Evolutionary conservation across 1,139 yeast genomes (phyloP).

Genomic region (Trichomonascaceae sp.): DNA sequence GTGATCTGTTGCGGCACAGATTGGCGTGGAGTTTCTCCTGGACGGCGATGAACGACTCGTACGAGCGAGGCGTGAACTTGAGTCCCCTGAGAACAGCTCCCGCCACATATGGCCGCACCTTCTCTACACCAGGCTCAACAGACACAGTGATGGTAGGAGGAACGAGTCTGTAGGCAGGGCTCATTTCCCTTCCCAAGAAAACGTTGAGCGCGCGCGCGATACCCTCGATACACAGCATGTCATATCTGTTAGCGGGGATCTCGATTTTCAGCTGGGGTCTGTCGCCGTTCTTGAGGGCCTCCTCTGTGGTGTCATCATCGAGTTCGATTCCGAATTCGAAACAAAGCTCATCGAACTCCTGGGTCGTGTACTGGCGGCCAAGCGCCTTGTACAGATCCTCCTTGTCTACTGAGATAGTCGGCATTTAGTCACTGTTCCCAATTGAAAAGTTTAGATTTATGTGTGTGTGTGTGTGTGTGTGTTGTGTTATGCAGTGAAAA

Average conservation of each 20-base stretch:
- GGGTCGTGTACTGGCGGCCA: slow-evolving; percentile 70
- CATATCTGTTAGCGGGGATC: slow-evolving; percentile 95
- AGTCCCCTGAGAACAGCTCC: slow-evolving; percentile 84
- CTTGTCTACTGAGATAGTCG: slow-evolving; percentile 92
- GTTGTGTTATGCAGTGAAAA: slow-evolving; percentile 2
- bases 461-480: too few relatives aligned
- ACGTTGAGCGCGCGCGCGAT: slow-evolving; percentile 91
- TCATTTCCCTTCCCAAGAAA: slow-evolving; percentile 54
- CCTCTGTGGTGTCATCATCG: slow-evolving; percentile 66
- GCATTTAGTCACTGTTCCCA: slow-evolving; percentile 48
- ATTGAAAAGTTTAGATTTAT: slow-evolving; percentile 11
- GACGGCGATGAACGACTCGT: slow-evolving; percentile 87
- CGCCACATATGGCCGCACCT: slow-evolving; percentile 84
- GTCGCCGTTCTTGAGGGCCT: slow-evolving; percentile 40
- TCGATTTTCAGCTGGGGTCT: slow-evolving; percentile 96
- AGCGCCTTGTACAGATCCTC: slow-evolving; percentile 75
- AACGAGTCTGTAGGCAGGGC: slow-evolving; percentile 55
- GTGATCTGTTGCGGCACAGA: slow-evolving; percentile 89
- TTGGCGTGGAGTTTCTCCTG: slow-evolving; percentile 95
- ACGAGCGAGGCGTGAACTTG: slow-evolving; percentile 66
- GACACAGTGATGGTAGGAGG: slow-evolving; percentile 43
- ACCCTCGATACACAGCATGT: slow-evolving; percentile 96
- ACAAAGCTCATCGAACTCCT: slow-evolving; percentile 93
- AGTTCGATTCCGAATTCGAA: slow-evolving; percentile 95
- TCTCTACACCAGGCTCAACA: slow-evolving; percentile 58